phyloP scores from a whole-genome alignment of 23 red algal genomes.

The Gracilaria gracilis region DNA sequence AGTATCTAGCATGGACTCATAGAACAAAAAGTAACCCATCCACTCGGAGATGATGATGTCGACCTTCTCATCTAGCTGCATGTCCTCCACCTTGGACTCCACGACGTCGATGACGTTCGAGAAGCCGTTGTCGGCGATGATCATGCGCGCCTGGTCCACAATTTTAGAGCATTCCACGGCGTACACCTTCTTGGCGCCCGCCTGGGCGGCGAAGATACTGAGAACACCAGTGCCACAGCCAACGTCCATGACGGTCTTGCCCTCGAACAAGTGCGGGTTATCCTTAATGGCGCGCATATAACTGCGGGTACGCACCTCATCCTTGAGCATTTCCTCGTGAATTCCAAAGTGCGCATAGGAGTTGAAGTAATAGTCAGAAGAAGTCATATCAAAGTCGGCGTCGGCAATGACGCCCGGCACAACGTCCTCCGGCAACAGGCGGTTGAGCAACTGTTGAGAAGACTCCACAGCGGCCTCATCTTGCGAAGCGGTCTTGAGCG shows the following conservation, averaged over 20 bases:
- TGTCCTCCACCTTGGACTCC: conserved; percentile 92
- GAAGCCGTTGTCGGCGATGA: conserved; percentile 82
- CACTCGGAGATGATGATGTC: conserved; percentile 99
- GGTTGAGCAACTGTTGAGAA: background rate
- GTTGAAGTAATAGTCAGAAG: conserved; percentile 98
- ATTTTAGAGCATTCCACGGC: conserved; percentile 95
- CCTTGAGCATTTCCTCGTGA: conserved; percentile 99
- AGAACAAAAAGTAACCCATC: conserved; percentile 99
- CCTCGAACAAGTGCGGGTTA: conserved; percentile 87
- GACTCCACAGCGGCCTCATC: background rate
- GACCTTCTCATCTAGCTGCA: conserved; percentile 81
- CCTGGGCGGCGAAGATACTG: conserved; percentile 93
- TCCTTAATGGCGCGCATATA: conserved; percentile 97
- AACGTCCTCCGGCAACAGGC: conserved; percentile 66
- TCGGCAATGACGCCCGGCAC: conserved; percentile 74
- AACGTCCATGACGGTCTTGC: conserved; percentile 95
- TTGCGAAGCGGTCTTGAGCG: background rate
- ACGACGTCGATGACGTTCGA: conserved; percentile 82
- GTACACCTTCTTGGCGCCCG: conserved; percentile 93
- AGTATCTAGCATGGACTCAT: conserved; percentile 97
- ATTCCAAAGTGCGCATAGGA: conserved; percentile 99
- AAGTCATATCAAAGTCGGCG: conserved; percentile 82
- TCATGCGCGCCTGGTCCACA: conserved; percentile 85
- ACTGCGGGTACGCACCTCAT: conserved; percentile 85
- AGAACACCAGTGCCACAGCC: conserved; percentile 96